Base-by-base conservation (phyloP, 768 basidiomycete species). In the Auricularia sp. region DNA sequence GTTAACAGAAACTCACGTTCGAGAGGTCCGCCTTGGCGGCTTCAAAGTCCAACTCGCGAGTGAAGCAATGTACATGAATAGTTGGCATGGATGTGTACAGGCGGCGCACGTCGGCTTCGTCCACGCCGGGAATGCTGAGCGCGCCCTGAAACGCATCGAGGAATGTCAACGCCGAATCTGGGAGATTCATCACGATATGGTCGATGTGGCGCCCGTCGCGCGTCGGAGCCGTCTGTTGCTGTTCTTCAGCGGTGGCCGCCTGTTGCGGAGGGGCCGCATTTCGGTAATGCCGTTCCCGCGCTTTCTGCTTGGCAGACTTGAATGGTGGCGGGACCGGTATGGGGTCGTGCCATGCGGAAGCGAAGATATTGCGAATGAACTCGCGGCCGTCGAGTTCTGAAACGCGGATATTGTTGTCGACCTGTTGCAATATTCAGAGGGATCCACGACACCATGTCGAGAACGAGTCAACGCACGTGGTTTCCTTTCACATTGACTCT, bases 131-230 rank as follows among this genome's bases (percentile, higher is more conserved):
- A 3, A 78, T 72, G 3, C 76, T 72, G 61, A 92, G 80, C 65
- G 90, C 80, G 1, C 93, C 94, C 3, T 84, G 83, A 78, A 92
- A 97, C 1, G 92, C 91, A 71, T 90, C 90, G 62, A 99, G 80
- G 76, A 98, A 98, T 42, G 83, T 80, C 64, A 98, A 85, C 0
- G 95, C 97, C 33, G 89, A 87, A 69, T 92, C 94, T 2, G 97
- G 97, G 21, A 99, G 80, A 75, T 99, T 99, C 94, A 99, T 96
- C n/a, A 97, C 89, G 71, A 92, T 94, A 73, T 97, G 96, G 13
- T 85, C 77, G 68, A 97, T 85, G 54, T 81, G 76, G 64, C 74
- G 62, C 35, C 56, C 39, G 16, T 63, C 66, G 36, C 75, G 78
- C 65, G 89, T 84, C 44, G 78, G 73, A 7, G 74, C 77, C 54